Evolutionary conservation across 495 filamentous ascomycete genomes (phyloP).

Genomic region (Aspergillus hancockii): DNA sequence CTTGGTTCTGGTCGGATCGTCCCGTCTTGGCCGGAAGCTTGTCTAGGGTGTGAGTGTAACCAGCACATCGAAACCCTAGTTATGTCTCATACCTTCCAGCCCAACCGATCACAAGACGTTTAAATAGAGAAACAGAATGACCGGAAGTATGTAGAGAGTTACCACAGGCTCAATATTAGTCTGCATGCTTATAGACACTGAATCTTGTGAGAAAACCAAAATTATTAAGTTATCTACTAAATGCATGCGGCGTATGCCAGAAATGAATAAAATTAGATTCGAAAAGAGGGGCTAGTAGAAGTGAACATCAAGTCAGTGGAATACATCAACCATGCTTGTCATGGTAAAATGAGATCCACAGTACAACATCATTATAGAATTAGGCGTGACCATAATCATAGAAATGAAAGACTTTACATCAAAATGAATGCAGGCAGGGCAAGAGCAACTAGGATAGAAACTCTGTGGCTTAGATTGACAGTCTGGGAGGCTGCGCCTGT

Average conservation of each 20-base stretch:
- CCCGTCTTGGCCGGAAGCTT: conserved; percentile 14
- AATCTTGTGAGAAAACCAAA: background rate
- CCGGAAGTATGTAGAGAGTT: too few relatives aligned
- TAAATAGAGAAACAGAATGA: too few relatives aligned
- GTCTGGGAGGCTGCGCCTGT: conserved; percentile 26
- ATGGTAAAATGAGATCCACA: background rate
- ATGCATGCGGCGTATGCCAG: too few relatives aligned
- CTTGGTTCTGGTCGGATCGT: conserved; percentile 6
- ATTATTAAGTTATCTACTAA: too few relatives aligned
- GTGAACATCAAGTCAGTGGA: background rate
- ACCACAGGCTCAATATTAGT: too few relatives aligned
- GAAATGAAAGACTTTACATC: conserved; percentile 17
- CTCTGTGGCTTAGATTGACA: conserved; percentile 11
- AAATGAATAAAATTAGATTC: background rate
- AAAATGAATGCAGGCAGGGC: conserved; percentile 14
- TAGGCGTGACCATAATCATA: background rate
- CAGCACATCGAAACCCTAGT: too few relatives aligned
- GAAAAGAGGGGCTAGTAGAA: background rate
- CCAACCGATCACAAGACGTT: too few relatives aligned
- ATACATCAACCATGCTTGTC: background rate
- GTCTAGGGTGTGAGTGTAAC: too few relatives aligned
- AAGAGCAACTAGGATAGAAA: conserved; percentile 8
- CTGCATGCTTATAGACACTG: too few relatives aligned
- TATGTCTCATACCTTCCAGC: too few relatives aligned
- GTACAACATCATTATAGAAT: background rate